Evolutionary conservation across 2,329 filamentous ascomycete genomes (phyloP), one percentile per base, ranked within the genome.

Genomic region (Tetracladium maxilliforme): DNA sequence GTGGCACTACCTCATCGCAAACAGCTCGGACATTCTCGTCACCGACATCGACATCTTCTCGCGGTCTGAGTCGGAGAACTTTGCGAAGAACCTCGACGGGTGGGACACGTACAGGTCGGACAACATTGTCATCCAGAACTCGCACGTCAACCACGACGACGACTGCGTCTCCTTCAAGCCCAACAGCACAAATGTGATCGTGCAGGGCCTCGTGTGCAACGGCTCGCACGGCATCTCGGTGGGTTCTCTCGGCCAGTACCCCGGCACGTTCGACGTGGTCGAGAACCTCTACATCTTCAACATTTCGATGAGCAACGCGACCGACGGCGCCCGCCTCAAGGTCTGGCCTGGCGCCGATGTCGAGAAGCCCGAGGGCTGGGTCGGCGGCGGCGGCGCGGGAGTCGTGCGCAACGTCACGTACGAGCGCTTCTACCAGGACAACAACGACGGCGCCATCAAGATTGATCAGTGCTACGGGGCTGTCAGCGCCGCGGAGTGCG

Each of bases 81-180:
- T 39, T 6, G 61, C 63, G 4, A 65, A 65, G 48, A 69, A 70
- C 37, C 67, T 4, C 70, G 31, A 49, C n/a, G n/a, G n/a, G n/a
- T n/a, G n/a, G n/a, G n/a, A n/a, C n/a, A n/a, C n/a, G n/a, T n/a
- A n/a, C n/a, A 58, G 61, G 10, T 61, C 54, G 6, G 41, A 45
- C 15, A 62, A 62, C 25, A 56, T 70, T 28, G 56, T 66, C 2
- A 64, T 70, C 15, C 63, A 69, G 36, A 58, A 70, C 38, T 64
- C 56, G 2, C 40, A 59, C 10, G 59, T 70, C 33, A 54, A 64
- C 39, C 68, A 68, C 28, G 63, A 62, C n/a, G 64, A 70, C 35
- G 65, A 82, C 42, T 81, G 76, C 31, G 70, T 81, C 9, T 72
- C 71, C 1, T 80, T 81, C 59, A 81, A 81, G 47, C 74, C 74